Conservation (phyloP, 148 eudicot species). For the Chenopodium quinoa region DNA sequence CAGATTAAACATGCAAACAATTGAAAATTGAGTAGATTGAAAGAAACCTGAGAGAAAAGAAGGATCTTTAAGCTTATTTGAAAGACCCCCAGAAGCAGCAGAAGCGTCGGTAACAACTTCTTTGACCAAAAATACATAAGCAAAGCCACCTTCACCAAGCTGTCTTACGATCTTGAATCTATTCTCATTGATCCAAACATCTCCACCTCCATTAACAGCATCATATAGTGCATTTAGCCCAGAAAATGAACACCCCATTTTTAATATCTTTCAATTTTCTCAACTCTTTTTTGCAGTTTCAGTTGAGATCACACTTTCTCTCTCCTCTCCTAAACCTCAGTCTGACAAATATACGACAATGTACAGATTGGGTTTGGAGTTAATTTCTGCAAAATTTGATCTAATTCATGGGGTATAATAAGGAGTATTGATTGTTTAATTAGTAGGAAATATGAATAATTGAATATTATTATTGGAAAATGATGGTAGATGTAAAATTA, state of each 20-base stretch:
- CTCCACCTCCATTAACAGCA: constrained; percentile 80
- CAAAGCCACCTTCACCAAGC: constrained; percentile 96
- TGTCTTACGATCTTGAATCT: constrained; percentile 71
- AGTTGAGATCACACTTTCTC: constrained; percentile 18
- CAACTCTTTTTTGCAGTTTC: no score
- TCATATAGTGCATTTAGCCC: constrained; percentile 91
- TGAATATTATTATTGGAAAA: background rate
- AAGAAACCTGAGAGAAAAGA: constrained; percentile 73
- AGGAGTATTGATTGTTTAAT: background rate
- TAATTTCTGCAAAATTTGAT: background rate
- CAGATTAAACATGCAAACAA: background rate
- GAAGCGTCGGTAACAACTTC: constrained; percentile 59
- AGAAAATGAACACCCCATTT: constrained; percentile 94
- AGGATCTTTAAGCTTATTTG: constrained; percentile 70
- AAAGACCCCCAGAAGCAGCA: constrained; percentile 48
- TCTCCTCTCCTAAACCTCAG: background rate
- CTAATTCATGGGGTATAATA: background rate
- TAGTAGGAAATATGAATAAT: no score
- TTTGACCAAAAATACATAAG: constrained; percentile 86
- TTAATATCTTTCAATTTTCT: no score
- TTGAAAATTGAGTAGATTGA: background rate
- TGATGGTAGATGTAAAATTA: no score
- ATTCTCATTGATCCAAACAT: constrained; percentile 97
- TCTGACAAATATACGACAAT: background rate
- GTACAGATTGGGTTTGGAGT: background rate